Evolutionary conservation across 2,329 filamentous ascomycete species (phyloP).

Genomic region (Neofusicoccum cordaticola): DNA sequence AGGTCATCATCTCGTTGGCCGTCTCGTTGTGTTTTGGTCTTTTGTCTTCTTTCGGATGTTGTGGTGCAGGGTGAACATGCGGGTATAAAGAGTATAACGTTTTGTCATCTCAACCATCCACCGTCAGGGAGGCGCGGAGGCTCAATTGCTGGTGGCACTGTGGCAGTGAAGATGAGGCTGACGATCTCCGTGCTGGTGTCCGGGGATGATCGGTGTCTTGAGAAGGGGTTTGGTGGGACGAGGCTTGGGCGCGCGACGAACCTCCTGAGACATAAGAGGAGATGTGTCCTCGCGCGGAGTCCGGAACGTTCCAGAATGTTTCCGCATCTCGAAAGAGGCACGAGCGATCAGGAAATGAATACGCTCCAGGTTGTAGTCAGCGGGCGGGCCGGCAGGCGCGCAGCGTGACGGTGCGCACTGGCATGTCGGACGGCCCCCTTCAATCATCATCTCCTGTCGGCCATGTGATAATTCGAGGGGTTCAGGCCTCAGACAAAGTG

Average conservation of each 20-base stretch:
- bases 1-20: conserved; percentile 1
- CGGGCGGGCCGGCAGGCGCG: not conserved
- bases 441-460: not conserved
- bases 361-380: conserved; percentile 1
- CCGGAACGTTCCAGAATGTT: conserved; percentile 6
- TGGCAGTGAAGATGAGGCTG: not conserved
- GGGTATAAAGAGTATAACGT: not conserved
- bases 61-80: not conserved
- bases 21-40: not conserved
- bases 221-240: conserved; percentile 6
- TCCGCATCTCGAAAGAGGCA: not conserved
- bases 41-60: not conserved
- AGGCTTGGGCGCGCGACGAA: not conserved
- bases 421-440: not conserved
- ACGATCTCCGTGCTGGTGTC: not conserved
- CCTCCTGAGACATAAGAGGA: conserved; percentile 8
- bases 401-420: not conserved
- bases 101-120: not conserved
- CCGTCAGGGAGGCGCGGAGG: not conserved
- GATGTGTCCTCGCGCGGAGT: conserved; percentile 4
- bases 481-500: conserved; percentile 8
- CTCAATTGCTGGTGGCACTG: not conserved
- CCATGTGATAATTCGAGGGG: not conserved
- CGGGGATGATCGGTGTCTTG: not conserved
- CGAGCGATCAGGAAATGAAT: conserved; percentile 3